Evolutionary conservation across 176 grass and related monocot species (phyloP).

Genomic region (Pontederia paniculata): DNA sequence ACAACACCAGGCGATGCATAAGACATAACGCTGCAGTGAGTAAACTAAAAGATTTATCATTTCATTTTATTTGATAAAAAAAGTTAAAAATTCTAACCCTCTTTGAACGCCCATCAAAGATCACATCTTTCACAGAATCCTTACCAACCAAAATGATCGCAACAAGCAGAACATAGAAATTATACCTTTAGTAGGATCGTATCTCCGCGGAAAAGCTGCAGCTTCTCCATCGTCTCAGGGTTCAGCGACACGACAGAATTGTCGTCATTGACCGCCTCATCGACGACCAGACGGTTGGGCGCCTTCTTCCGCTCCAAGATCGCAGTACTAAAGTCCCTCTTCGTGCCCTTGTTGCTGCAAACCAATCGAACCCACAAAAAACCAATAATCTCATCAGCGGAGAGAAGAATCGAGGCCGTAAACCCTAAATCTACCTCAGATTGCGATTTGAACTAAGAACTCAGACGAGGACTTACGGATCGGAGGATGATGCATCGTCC

Average conservation of each 20-base stretch:
- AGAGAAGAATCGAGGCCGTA: background rate
- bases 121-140: background rate
- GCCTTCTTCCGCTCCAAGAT: slow-evolving; percentile 9
- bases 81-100: background rate
- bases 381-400: too few species aligned
- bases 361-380: background rate
- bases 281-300: slow-evolving; percentile 1
- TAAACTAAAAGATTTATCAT: too few species aligned
- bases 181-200: background rate
- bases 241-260: slow-evolving; percentile 1
- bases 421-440: background rate
- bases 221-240: slow-evolving; percentile 12
- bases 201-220: slow-evolving; percentile 9
- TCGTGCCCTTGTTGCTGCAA: slow-evolving; percentile 2
- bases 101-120: background rate
- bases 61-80: too few species aligned
- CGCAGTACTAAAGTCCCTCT: slow-evolving; percentile 5
- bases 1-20: too few species aligned
- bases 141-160: background rate
- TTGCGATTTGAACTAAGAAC: background rate
- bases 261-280: slow-evolving; percentile 3
- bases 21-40: too few species aligned
- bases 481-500: slow-evolving; percentile 48
- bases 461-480: slow-evolving; percentile 38
- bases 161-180: background rate